Conservation (phyloP, 257 asterid species). For the Eustoma russellianum region DNA sequence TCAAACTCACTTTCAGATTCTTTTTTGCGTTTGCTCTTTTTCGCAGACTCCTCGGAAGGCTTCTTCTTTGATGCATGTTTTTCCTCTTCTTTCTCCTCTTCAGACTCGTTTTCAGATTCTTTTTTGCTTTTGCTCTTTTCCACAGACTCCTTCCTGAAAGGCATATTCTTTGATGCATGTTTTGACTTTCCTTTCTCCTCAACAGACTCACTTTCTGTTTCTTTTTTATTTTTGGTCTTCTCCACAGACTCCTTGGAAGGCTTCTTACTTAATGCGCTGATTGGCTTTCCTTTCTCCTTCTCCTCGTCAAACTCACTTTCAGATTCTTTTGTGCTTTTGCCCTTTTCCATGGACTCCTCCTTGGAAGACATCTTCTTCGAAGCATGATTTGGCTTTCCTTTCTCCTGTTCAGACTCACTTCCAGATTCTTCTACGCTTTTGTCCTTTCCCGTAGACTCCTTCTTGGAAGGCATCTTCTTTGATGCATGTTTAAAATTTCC, state of each 20-base stretch:
- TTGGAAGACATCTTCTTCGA: conserved; percentile 28
- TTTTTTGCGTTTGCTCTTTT: conserved; percentile 41
- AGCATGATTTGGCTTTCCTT: conserved; percentile 13
- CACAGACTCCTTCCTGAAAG: conserved; percentile 34
- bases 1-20: conserved; percentile 35
- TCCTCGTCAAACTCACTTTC: conserved; percentile 39
- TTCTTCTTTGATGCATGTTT: conserved; percentile 24
- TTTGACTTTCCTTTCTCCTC: conserved; percentile 12
- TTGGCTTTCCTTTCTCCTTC: conserved; percentile 31
- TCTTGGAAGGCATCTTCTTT: conserved; percentile 41
- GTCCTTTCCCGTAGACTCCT: conserved; percentile 36
- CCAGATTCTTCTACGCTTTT: conserved; percentile 29
- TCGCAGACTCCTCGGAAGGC: conserved; percentile 32
- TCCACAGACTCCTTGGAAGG: conserved; percentile 43
- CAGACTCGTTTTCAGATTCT: not conserved
- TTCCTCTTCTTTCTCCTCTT: not conserved
- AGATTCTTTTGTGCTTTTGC: conserved; percentile 36
- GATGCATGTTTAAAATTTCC: conserved; percentile 24
- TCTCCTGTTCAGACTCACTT: conserved; percentile 25
- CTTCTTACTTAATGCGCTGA: conserved; percentile 26
- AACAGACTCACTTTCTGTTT: conserved; percentile 23
- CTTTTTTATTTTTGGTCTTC: conserved; percentile 36
- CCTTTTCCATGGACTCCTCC: conserved; percentile 38
- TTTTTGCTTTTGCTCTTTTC: conserved; percentile 36
- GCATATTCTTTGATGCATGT: conserved; percentile 21